Base-by-base conservation (phyloP, 805 yeast genomes). In the Phaffomyces opuntiae region DNA sequence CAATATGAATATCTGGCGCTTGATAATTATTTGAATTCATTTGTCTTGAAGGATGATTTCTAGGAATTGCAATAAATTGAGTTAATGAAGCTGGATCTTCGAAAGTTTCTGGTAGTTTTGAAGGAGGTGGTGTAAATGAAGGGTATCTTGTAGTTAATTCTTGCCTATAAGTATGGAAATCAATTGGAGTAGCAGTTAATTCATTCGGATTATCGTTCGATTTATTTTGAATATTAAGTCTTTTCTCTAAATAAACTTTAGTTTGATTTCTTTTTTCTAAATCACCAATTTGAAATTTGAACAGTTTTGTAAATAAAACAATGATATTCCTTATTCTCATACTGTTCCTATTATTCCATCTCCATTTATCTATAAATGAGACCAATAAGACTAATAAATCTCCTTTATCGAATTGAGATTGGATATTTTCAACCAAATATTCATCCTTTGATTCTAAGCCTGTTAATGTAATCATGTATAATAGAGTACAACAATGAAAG, bases 71-170 rank as follows among this genome's bases (percentile, higher is more conserved):
- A 42, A 81, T 69, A 51, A 73, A 75, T 49, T 80, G 84, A 0
- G 85, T 72, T 16, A 81, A 60, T 1, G 87, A 79, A 42, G 73
- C 70, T 8, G 80, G 64, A 47, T 74, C 64, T 51, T 76, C 77
- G 42, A 70, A 53, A 38, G 70, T 67, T 9, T 65, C 60, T 0
- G 84, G 80, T 4, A 76, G 51, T 4, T 64, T 63, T 14, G 75
- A 68, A 16, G 68, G 64, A 0, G 82, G 80, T 13, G 84, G 78
- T 6, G 67, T 58, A 50, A 70, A 82, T 5, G 86, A 66, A 0
- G 99, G 97, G 59, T 80, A 91, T 49, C 95, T 74, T 11, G 87
- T 75, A 5, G 72, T 62, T 3, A 90, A 61, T 49, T 87, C 95
- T 43, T 85, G 86, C 49, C 88, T 71, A 57, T 86, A 89, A 7